These are phyloP conservation scores for Cryptococcus amylolentus DNA, from an alignment of 1,284 basidiomycete species.

Conservation along the genomic window DNA sequence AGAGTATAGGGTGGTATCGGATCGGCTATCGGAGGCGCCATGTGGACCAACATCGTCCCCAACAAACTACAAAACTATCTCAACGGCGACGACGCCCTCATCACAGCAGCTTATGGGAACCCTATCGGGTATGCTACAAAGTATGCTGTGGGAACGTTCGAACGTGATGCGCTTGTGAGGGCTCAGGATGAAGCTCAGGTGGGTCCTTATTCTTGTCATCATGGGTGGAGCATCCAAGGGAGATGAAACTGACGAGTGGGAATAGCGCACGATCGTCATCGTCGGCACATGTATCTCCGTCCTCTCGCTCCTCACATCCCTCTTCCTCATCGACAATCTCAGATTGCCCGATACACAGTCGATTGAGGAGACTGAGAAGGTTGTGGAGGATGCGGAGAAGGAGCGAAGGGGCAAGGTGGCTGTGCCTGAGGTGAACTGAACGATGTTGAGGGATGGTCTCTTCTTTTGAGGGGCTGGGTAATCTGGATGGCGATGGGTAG, in stretches of 20 bases:
- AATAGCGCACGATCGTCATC: conserved; percentile 34
- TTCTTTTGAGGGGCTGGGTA: too few relatives aligned
- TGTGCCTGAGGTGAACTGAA: too few relatives aligned
- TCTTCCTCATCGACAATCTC: conserved; percentile 29
- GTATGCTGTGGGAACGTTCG: conserved; percentile 27
- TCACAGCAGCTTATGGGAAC: conserved; percentile 32
- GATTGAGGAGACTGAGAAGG: conserved; percentile 21
- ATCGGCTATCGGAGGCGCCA: conserved; percentile 44
- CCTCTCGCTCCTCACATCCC: conserved; percentile 21
- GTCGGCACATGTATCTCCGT: conserved; percentile 34
- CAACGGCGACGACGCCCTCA: conserved; percentile 25
- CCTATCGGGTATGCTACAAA: conserved; percentile 34
- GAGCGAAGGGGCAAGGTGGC: neutral
- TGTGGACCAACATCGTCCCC: conserved; percentile 46
- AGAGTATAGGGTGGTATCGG: conserved; percentile 38
- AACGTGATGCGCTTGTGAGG: conserved; percentile 33
- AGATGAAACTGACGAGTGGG: neutral
- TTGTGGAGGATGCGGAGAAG: conserved; percentile 5
- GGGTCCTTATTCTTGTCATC: conserved; percentile 1
- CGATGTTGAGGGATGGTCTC: too few relatives aligned
- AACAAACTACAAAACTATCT: conserved; percentile 32
- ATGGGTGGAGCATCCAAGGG: neutral
- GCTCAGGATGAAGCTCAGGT: conserved; percentile 46
- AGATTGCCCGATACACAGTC: conserved; percentile 36
- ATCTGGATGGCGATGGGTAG: too few relatives aligned